Percentiles rank a stretch among this genome's conserved stretches.
phyloP scores from a whole-genome alignment of 805 yeast genomes.

The Saturnispora sanitii region DNA sequence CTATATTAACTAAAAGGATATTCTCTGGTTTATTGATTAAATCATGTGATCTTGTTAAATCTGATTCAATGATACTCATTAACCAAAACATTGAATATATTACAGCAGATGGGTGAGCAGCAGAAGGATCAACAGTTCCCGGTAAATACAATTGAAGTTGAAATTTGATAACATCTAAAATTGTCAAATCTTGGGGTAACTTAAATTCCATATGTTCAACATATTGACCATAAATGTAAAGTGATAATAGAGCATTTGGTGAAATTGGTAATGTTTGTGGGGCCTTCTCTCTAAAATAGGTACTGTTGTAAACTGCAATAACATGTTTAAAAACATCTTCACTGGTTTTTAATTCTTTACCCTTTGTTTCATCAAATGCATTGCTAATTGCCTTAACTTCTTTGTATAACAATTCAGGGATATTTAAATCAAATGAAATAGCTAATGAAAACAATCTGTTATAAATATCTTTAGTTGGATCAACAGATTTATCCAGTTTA shows the following conservation, averaged over 20 bases:
- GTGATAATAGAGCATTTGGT: constrained; percentile 6
- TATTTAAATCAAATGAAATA: constrained; percentile 56
- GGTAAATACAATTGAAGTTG: constrained; percentile 36
- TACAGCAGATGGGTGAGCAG: constrained; percentile 14
- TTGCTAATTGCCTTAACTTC: constrained; percentile 30
- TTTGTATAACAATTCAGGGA: constrained; percentile 31
- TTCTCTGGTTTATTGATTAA: constrained; percentile 7
- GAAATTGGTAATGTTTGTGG: constrained; percentile 14
- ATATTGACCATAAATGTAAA: constrained; percentile 19
- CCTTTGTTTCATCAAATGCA: constrained; percentile 28
- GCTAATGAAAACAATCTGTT: constrained; percentile 34
- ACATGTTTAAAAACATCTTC: constrained; percentile 33
- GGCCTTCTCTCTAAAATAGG: constrained; percentile 9
- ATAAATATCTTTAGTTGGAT: background rate
- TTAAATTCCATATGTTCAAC: constrained; percentile 10
- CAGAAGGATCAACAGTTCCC: constrained; percentile 19
- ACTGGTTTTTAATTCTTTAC: constrained; percentile 22
- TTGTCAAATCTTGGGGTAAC: constrained; percentile 7
- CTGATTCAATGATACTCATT: constrained; percentile 13
- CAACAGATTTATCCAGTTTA: background rate
- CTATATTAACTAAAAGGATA: constrained; percentile 14
- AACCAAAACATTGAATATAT: constrained; percentile 16
- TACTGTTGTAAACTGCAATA: constrained; percentile 34
- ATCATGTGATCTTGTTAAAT: constrained; percentile 1
- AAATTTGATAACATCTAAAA: constrained; percentile 29